Base-by-base conservation (phyloP, 2,329 filamentous ascomycete species). In the Septoria linicola region DNA sequence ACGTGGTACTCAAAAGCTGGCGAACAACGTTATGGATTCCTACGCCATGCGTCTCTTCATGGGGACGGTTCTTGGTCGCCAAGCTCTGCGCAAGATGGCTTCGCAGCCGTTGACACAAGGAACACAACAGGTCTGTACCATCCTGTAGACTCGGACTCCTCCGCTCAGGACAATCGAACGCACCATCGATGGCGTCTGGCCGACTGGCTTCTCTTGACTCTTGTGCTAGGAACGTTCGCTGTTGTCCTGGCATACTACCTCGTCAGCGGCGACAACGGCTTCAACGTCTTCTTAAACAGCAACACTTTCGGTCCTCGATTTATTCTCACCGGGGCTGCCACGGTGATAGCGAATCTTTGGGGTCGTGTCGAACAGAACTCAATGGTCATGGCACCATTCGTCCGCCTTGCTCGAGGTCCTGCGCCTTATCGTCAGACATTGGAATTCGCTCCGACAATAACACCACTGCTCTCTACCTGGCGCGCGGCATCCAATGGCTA, bases 231-330 rank as follows among this genome's bases (percentile, higher is more conserved):
- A 3, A 50, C 49, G 1, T 54, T 59, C 48, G 50, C 46, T 27
- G 52, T 59, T 3, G 47, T 59, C 11, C 31, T 59, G 1, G 57
- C 49, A 5, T 59, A 55, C 49, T 55, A 55, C 45, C 35, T 59
- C 27, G 53, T 55, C 13, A 42, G 40, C 25, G 51, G 47, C 6
- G 23, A 36, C 5, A 53, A 57, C 25, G 47, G 49, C 31, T 59
- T 59, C 55, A 59, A 58, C 50, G 35, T 37, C 16, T 59, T 51
- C 52, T 59, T 58, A 50, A 46, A 37, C 41, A 58, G 55, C 50
- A 53, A 58, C 31, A 56, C 55, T 8, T 58, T 59, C 35, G 57
- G 57, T n/a, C 57, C 57, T 3, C 49, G 57, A 17, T 60, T 58
- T 51, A 56, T 60, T 25, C 46, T 60, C 31, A 57, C 58, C 4